phyloP scores from a whole-genome alignment of 495 filamentous ascomycete genomes.

The Aspergillus leporis region DNA sequence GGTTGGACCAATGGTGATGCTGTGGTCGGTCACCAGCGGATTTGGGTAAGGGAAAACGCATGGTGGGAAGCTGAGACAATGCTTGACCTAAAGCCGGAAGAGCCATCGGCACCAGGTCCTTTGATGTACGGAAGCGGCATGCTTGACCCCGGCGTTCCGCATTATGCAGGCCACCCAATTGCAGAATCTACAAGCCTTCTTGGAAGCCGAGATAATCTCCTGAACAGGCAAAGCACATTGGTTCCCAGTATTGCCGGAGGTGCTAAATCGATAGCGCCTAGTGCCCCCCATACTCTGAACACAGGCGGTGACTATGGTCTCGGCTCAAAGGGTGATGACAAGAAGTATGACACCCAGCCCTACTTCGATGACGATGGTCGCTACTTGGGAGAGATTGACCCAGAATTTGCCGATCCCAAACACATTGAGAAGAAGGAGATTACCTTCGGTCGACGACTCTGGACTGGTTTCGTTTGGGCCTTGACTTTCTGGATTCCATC shows the following conservation, averaged over 20 bases:
- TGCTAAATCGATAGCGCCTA: constrained; percentile 74
- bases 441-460: constrained; percentile 63
- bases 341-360: constrained; percentile 59
- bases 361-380: constrained; percentile 62
- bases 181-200: constrained; percentile 61
- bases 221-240: constrained; percentile 59
- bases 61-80: constrained; percentile 99
- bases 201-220: constrained; percentile 69
- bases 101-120: constrained; percentile 28
- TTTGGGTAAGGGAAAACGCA: constrained; percentile 91
- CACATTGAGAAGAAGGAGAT: constrained; percentile 71
- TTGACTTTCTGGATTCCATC: constrained; percentile 96
- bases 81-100: constrained; percentile 83
- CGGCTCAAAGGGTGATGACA: constrained; percentile 79
- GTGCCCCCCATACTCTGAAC: constrained; percentile 60
- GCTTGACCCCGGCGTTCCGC: constrained; percentile 32
- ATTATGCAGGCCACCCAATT: constrained; percentile 40
- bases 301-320: constrained; percentile 81
- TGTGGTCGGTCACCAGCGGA: constrained; percentile 80
- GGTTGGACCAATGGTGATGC: constrained; percentile 99
- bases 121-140: constrained; percentile 35
- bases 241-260: constrained; percentile 56
- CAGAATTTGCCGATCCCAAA: constrained; percentile 73
- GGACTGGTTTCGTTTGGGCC: constrained; percentile 81
- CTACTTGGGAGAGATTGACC: constrained; percentile 63